Evolutionary conservation across 1,284 basidiomycete genomes (phyloP), one percentile per base, ranked within the genome.

Genomic region (Ceratobasidium papillatum): DNA sequence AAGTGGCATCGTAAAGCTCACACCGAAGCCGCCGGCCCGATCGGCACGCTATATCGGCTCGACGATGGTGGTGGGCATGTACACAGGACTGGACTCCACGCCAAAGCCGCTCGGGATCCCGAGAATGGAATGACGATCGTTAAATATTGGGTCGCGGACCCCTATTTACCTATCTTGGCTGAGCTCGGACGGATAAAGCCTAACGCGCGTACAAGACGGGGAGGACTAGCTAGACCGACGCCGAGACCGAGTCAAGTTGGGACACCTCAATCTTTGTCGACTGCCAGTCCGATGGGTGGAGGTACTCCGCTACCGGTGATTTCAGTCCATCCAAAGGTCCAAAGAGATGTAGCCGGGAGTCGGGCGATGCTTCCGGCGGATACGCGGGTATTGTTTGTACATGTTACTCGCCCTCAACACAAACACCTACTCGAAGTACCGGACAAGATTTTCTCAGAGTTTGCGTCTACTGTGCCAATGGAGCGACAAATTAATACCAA

Each of bases 1-100:
- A 12, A 72, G 34, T 72, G 69, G 69, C 69, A 72, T 32, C 69
- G 69, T 17, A 72, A 51, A 25, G 69, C 69, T 12, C 69, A 72
- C 34, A 72, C 69, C 4, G 69, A 72, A 54, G 43, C 30, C 27
- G 30, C 19, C 14, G 69, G 69, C 1, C 69, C 69, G 27, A 72
- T 72, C 25, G 69, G 69, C 25, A 72, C 69, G 2, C 22, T 72
- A 12, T 61, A 61, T 43, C 38, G 69, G n/a, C 58, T 72, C 25
- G 69, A 72, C 25, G 69, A 72, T 34, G 69, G 65, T 9, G 45
- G 56, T 11, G 69, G 69, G 9, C 69, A 72, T 38, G 27, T 27
- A 22, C 56, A 56, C 34, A 72, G 59, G 47, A 49, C 45, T 27
- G 69, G 69, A 19, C 32, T 72, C 5, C 69, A 72, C 32, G 54